Evolutionary conservation across 306 rosid species (phyloP).

Genomic region (Quercus cerris): DNA sequence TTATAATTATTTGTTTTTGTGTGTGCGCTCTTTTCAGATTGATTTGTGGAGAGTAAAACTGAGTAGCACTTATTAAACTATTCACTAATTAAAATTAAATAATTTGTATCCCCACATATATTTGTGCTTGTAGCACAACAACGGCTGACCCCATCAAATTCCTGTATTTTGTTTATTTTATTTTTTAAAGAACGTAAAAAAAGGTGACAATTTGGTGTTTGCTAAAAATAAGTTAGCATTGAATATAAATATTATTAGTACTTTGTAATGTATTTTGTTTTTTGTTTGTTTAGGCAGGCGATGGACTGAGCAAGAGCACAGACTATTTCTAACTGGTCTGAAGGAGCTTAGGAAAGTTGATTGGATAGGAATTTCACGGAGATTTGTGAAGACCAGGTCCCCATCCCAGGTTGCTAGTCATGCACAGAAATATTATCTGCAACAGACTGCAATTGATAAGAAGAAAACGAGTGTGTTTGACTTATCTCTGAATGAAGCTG

Average conservation of each 20-base stretch:
- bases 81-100: background rate
- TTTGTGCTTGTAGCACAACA: no score
- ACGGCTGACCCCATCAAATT: background rate
- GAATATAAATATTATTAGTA: no score
- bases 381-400: constrained; percentile 44
- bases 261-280: no score
- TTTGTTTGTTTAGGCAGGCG: constrained; percentile 29
- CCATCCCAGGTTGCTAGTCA: constrained; percentile 68
- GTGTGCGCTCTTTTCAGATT: no score
- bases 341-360: constrained; percentile 49
- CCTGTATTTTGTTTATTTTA: background rate
- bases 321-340: constrained; percentile 42
- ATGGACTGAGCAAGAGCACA: constrained; percentile 60
- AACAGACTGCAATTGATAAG: constrained; percentile 28
- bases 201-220: background rate
- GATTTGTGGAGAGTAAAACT: no score
- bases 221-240: background rate
- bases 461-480: constrained; percentile 58
- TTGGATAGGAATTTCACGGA: constrained; percentile 61
- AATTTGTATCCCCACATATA: background rate
- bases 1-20: no score
- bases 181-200: background rate
- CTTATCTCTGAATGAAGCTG: constrained; percentile 21
- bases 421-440: constrained; percentile 60
- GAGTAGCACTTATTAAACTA: background rate